These are phyloP conservation scores for Russula ochroleuca DNA, from an alignment of 768 basidiomycete genomes.

Conservation along the genomic window DNA sequence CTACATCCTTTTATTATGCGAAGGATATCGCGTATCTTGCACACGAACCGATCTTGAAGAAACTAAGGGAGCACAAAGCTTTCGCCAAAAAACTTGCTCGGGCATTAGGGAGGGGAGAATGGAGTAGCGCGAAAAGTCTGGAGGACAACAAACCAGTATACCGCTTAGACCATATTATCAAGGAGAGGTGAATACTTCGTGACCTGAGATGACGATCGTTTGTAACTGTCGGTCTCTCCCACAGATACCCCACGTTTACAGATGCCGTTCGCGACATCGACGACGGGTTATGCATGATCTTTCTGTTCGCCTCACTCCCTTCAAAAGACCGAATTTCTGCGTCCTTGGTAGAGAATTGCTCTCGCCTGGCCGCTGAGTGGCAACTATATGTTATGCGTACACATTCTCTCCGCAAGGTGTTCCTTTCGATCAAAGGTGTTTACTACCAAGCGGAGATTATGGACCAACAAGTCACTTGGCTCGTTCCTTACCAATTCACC, in stretches of 20 bases:
- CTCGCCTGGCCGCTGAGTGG: constrained; percentile 91
- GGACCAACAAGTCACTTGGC: constrained; percentile 91
- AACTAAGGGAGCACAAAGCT: constrained; percentile 94
- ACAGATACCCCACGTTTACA: constrained; percentile 93
- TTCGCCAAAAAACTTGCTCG: constrained; percentile 95
- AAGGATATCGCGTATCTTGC: constrained; percentile 98
- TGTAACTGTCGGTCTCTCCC: background rate
- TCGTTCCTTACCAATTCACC: constrained; percentile 96
- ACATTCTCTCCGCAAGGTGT: constrained; percentile 78
- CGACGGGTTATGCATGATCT: constrained; percentile 93
- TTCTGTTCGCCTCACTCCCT: constrained; percentile 88
- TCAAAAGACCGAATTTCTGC: constrained; percentile 78
- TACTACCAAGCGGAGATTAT: constrained; percentile 96
- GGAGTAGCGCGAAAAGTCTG: constrained; percentile 88
- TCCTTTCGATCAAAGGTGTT: constrained; percentile 95
- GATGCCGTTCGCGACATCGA: constrained; percentile 96
- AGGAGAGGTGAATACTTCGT: constrained; percentile 71
- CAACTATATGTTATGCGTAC: constrained; percentile 93
- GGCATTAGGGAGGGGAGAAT: constrained; percentile 91
- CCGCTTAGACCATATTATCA: constrained; percentile 91
- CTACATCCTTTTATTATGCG: constrained; percentile 95
- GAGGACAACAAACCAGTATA: constrained; percentile 93
- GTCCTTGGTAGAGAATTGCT: constrained; percentile 84
- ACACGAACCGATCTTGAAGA: constrained; percentile 92
- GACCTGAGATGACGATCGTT: background rate